phyloP scores from a whole-genome alignment of 257 asterid species.

The Jacaranda copaia region DNA sequence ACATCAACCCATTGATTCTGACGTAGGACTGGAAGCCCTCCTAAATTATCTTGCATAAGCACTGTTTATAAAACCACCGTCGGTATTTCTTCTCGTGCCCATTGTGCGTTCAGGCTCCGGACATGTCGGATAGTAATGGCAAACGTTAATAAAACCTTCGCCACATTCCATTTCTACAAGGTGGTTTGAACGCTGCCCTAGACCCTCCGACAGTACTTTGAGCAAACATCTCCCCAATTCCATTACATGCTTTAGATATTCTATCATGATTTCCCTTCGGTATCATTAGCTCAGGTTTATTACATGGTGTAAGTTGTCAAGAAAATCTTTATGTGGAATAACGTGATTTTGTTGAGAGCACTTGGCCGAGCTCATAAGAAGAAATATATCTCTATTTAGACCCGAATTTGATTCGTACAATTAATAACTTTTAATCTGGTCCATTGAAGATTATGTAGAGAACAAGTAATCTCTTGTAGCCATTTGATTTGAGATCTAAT shows the following conservation, averaged over 20 bases:
- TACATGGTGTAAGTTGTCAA: background rate
- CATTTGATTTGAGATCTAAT: too few species aligned
- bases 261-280: conserved; percentile 21
- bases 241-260: conserved; percentile 27
- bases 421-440: too few species aligned
- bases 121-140: conserved; percentile 39
- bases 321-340: too few species aligned
- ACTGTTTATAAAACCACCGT: conserved; percentile 31
- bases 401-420: too few species aligned
- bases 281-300: background rate
- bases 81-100: conserved; percentile 37
- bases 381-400: too few species aligned
- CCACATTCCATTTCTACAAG: conserved; percentile 34
- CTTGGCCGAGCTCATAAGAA: too few species aligned
- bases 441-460: too few species aligned
- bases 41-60: conserved; percentile 35
- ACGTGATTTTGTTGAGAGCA: too few species aligned
- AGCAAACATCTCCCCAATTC: conserved; percentile 13
- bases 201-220: conserved; percentile 26
- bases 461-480: too few species aligned
- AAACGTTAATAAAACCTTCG: background rate
- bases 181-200: conserved; percentile 30
- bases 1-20: conserved; percentile 33
- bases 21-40: conserved; percentile 30
- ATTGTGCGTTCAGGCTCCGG: conserved; percentile 38